A percentile compares a stretch with the other conserved stretches of the same genome.
Evolutionary conservation across 2,329 filamentous ascomycete species (phyloP).

Genomic region (Venturia aucupariae): DNA sequence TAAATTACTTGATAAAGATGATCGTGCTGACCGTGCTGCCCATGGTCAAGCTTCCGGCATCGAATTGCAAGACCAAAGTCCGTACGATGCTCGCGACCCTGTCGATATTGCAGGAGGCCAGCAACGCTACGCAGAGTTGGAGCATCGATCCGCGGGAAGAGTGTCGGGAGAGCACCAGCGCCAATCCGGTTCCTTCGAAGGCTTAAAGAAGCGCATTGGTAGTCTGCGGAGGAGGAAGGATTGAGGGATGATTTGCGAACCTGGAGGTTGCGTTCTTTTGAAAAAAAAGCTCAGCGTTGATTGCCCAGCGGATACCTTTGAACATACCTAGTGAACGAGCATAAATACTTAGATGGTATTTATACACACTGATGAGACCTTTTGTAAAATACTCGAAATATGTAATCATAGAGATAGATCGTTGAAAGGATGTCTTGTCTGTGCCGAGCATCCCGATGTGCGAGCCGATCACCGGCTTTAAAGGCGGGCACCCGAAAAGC

Average conservation of each 20-base stretch:
- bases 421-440: not conserved
- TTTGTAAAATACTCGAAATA: not conserved
- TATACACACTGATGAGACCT: not conserved
- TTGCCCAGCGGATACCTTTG: not conserved
- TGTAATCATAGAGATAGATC: not conserved
- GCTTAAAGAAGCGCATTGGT: slow-evolving; percentile 39
- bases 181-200: slow-evolving; percentile 27
- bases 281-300: not conserved
- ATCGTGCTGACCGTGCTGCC: not conserved
- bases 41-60: slow-evolving; percentile 28
- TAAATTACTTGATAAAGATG: slow-evolving; percentile 29
- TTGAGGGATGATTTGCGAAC: not conserved
- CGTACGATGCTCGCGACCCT: not conserved
- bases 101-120: slow-evolving; percentile 22
- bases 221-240: slow-evolving; percentile 30
- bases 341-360: not conserved
- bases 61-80: slow-evolving; percentile 29
- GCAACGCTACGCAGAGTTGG: slow-evolving; percentile 10
- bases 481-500: too few relatives aligned
- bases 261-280: not conserved
- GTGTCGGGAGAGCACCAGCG: slow-evolving; percentile 26
- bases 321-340: not conserved
- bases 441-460: too few relatives aligned
- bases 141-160: slow-evolving; percentile 23
- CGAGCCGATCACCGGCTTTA: too few relatives aligned